A percentile compares a stretch with the other conserved stretches of the same genome.
Evolutionary conservation across 2,329 filamentous ascomycete species (phyloP).

Genomic region (Orbilia blumenaviensis): DNA sequence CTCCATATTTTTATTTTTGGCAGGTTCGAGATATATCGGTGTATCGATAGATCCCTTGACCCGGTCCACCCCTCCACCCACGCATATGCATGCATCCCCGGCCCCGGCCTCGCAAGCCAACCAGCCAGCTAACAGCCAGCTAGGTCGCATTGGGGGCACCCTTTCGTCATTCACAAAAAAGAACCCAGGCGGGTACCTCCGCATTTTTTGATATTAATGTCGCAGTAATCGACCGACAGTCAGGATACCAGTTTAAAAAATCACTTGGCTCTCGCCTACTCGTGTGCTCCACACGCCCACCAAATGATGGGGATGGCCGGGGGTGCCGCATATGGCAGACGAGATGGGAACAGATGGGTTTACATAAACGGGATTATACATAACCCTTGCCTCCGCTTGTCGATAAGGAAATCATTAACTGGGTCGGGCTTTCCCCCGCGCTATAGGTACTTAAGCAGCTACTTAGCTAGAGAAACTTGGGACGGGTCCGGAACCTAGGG

Average conservation of each 20-base stretch:
- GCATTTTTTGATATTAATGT: neutral
- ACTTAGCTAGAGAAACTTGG: no score
- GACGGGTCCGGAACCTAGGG: no score
- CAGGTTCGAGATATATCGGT: no score
- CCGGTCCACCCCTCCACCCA: no score
- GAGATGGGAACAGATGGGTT: no score
- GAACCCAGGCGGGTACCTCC: constrained; percentile 2
- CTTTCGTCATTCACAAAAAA: neutral
- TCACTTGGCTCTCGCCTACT: constrained; percentile 11
- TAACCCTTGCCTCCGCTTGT: neutral
- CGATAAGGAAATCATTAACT: neutral
- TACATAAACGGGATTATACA: constrained; percentile 19
- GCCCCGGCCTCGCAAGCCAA: neutral
- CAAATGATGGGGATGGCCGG: neutral
- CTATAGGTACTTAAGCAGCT: no score
- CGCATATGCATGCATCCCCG: neutral
- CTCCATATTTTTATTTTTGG: no score
- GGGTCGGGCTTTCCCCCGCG: no score
- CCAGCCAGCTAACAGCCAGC: no score
- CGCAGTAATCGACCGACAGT: constrained; percentile 9
- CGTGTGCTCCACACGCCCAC: neutral
- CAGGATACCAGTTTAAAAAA: neutral
- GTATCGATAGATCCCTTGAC: no score
- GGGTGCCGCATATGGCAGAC: no score
- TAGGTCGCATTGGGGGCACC: neutral